Evolutionary conservation across 2,329 filamentous ascomycete genomes (phyloP), one percentile per base, ranked within the genome.

Genomic region (Exophiala phaeomuriformis): DNA sequence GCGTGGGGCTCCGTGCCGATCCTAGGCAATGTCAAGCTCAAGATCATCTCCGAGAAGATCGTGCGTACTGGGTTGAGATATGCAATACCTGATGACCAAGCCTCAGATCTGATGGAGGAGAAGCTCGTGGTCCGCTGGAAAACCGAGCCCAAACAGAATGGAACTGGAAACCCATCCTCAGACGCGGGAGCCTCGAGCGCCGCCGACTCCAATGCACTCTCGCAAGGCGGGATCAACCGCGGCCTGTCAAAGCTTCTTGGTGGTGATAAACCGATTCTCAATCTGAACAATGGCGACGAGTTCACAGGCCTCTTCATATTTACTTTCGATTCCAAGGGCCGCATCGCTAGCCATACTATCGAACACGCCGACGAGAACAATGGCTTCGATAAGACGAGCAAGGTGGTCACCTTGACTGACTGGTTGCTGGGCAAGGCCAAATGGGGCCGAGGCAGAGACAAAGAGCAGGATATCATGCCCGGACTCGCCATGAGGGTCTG

Each of bases 241-340:
- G 67, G 71, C 7, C 64, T 75, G 2, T 72, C 68, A 48, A 66
- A 68, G 36, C 64, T 81, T 39, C 72, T 84, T 3, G 74, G 76
- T 8, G 77, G 80, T 47, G 75, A 79, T 12, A 54, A 57, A 39
- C 70, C 76, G 61, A 73, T 75, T 28, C 72, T 75, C 63, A 70
- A 71, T 31, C 61, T 73, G 4, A 79, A 81, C 52, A 78, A 81
- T 47, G 80, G 80, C 56, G 85, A 87, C 64, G 51, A 54, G 5
- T 97, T 97, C 63, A 88, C 84, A 1, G 93, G 93, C 0, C 71
- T 97, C 7, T 98, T 97, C 70, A 85, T 95, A 55, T 98, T 98
- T 68, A 88, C 95, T 61, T 98, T 98, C 67, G 93, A 97, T 66
- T 77, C 82, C 44, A 80, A 95, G 64, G 93, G 93, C 1, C 79